Percentiles rank a stretch among this genome's conserved stretches.
Evolutionary conservation across 1,284 basidiomycete genomes (phyloP).

Genomic region (Trichosporon faecale): DNA sequence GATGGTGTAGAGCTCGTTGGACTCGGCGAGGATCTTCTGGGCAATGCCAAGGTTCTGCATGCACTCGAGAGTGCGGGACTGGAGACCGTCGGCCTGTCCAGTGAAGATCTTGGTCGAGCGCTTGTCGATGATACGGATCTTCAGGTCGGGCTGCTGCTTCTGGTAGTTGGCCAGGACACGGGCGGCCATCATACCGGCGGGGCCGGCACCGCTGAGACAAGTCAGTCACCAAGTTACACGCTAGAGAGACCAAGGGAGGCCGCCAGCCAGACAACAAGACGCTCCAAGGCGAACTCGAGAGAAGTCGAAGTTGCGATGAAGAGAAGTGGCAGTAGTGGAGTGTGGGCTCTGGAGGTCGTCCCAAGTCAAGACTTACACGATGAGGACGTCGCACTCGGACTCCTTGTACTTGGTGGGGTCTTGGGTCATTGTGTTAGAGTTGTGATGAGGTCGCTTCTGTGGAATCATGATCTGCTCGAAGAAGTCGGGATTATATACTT

Average conservation of each 20-base stretch:
- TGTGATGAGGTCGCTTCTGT: slow-evolving; percentile 10
- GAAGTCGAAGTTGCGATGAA: neutral
- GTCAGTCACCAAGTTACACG: neutral
- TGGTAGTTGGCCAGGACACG: slow-evolving; percentile 22
- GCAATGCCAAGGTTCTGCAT: slow-evolving; percentile 26
- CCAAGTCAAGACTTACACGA: slow-evolving; percentile 1
- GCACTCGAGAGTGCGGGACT: slow-evolving; percentile 23
- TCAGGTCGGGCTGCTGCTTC: slow-evolving; percentile 22
- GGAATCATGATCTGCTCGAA: neutral
- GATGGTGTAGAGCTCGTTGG: slow-evolving; percentile 25
- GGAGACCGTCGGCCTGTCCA: slow-evolving; percentile 26
- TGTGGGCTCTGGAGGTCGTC: neutral
- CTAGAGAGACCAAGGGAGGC: neutral
- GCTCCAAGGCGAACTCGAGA: neutral
- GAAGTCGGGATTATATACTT: neutral
- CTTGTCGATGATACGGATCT: slow-evolving; percentile 29
- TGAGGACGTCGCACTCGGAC: slow-evolving; percentile 19
- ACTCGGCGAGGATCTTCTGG: slow-evolving; percentile 19
- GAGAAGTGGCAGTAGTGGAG: neutral
- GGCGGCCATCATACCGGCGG: slow-evolving; percentile 26
- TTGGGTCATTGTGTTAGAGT: slow-evolving; percentile 3
- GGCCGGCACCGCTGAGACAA: slow-evolving; percentile 14
- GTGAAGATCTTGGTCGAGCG: slow-evolving; percentile 27
- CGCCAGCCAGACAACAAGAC: neutral
- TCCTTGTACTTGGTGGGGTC: slow-evolving; percentile 15